Conservation (phyloP, 768 basidiomycete genomes). For the Podaxis sp. region DNA sequence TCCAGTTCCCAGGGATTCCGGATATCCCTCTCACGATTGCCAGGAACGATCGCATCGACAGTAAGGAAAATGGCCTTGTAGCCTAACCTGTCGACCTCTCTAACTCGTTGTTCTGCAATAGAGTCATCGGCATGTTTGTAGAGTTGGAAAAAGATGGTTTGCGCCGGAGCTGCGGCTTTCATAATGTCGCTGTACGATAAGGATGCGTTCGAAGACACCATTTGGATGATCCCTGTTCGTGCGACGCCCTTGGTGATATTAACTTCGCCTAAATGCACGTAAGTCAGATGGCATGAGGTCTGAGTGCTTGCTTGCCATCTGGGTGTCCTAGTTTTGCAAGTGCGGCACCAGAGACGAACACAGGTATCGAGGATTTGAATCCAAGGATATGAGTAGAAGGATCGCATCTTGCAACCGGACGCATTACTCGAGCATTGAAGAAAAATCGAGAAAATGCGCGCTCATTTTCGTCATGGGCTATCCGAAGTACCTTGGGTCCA, state of each 20-base stretch:
- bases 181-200: slow-evolving; percentile 63
- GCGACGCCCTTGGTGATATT: slow-evolving; percentile 76
- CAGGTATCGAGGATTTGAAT: slow-evolving; percentile 64
- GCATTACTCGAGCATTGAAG: slow-evolving; percentile 82
- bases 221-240: slow-evolving; percentile 70
- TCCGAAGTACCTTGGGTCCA: slow-evolving; percentile 13
- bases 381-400: slow-evolving; percentile 74
- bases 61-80: slow-evolving; percentile 91
- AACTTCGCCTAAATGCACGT: slow-evolving; percentile 55
- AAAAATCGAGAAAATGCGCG: slow-evolving; percentile 82
- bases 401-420: slow-evolving; percentile 55
- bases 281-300: neutral
- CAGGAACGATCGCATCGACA: slow-evolving; percentile 81
- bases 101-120: slow-evolving; percentile 64
- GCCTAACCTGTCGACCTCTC: slow-evolving; percentile 65
- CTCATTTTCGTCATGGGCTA: slow-evolving; percentile 66
- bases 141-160: slow-evolving; percentile 76
- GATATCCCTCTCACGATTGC: slow-evolving; percentile 76
- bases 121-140: slow-evolving; percentile 76
- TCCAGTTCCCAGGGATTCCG: slow-evolving; percentile 55
- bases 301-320: slow-evolving; percentile 33
- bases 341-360: slow-evolving; percentile 82
- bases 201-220: slow-evolving; percentile 79
- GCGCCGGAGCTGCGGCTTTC: slow-evolving; percentile 45
- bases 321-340: slow-evolving; percentile 88